phyloP scores from a whole-genome alignment of 108 stramenopile species.

The Parmales sp. region DNA sequence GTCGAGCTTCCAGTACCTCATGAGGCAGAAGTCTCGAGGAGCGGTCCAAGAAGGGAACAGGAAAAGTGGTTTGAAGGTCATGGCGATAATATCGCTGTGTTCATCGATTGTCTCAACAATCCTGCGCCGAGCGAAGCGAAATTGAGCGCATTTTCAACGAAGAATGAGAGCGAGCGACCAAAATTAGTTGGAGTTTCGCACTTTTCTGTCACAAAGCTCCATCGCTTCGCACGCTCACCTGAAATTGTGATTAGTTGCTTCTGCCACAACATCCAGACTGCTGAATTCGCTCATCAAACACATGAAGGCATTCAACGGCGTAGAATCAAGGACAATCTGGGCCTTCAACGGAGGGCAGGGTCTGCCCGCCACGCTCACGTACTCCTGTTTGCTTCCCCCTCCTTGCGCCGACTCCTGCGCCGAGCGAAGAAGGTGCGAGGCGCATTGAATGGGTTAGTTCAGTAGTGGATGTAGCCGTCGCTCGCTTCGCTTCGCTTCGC shows the following conservation, averaged over 20 bases:
- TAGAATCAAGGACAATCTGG: conserved; percentile 53
- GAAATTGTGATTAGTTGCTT: too few species aligned
- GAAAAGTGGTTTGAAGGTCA: conserved; percentile 67
- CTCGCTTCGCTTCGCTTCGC: not conserved
- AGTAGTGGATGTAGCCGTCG: not conserved
- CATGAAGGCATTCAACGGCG: conserved; percentile 66
- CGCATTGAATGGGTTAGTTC: conserved; percentile 2
- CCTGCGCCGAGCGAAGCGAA: too few species aligned
- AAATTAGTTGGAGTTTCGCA: too few species aligned
- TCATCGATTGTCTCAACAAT: conserved; percentile 76
- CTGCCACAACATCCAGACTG: conserved; percentile 15
- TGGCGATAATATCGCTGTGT: conserved; percentile 74
- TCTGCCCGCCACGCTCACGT: not conserved
- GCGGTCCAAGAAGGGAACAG: conserved; percentile 78
- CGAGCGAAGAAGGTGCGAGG: conserved; percentile 15
- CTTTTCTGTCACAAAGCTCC: too few species aligned
- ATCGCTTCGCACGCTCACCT: too few species aligned
- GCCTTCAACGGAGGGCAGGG: conserved; percentile 56
- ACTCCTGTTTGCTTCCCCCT: not conserved
- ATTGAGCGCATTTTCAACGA: too few species aligned
- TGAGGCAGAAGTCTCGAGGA: conserved; percentile 75
- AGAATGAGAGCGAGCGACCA: too few species aligned
- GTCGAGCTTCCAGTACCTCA: conserved; percentile 78
- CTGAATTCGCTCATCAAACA: conserved; percentile 62
- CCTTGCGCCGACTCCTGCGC: conserved; percentile 28